Base-by-base conservation (phyloP, 2,329 filamentous ascomycete species). In the Fusarium tupiense region DNA sequence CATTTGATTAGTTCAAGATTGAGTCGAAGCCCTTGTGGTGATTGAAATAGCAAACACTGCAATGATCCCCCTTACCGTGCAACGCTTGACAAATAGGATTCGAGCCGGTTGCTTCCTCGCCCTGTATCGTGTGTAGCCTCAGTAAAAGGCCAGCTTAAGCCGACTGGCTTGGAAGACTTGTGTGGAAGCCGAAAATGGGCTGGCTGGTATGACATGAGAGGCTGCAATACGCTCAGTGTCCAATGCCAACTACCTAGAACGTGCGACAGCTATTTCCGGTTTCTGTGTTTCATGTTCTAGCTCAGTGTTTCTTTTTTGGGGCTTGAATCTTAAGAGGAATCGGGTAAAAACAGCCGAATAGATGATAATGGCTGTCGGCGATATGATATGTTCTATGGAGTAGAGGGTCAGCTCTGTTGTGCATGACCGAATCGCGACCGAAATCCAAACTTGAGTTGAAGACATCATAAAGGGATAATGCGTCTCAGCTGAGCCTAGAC, bases 281-380 rank as follows among this genome's bases (percentile, higher is more conserved):
- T 65, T 61, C 44, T 40, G 49, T 62, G 71, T 72, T 74, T 74
- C 63, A 67, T 47, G 62, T 74, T 72, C 50, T 50, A 57, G 54
- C 31, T 68, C 49, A 53, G 58, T 61, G 49, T 71, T 72, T 63
- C 50, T 58, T 58, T 58, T 33, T 24, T 7, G 11, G 29, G 60
- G 59, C 47, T 54, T 54, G 26, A 41, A 56, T 50, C 61, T 29
- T 37, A 16, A 59, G 59, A 53, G 43, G 10, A 19, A 53, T 44
- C 41, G 58, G 29, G 31, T 38, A 24, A 52, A 38, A 52, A 43
- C 47, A 50, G 40, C 46, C 37, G 41, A 71, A 19, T n/a, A 53
- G 24, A n/a, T 54, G 41, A 40, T 19, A 29, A 52, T 37, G 29
- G 40, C 17, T n/a, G 16, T 33, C 16, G 31, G 29, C 16, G 17